phyloP scores from a whole-genome alignment of 345 rosid genomes.

The Punica granatum region DNA sequence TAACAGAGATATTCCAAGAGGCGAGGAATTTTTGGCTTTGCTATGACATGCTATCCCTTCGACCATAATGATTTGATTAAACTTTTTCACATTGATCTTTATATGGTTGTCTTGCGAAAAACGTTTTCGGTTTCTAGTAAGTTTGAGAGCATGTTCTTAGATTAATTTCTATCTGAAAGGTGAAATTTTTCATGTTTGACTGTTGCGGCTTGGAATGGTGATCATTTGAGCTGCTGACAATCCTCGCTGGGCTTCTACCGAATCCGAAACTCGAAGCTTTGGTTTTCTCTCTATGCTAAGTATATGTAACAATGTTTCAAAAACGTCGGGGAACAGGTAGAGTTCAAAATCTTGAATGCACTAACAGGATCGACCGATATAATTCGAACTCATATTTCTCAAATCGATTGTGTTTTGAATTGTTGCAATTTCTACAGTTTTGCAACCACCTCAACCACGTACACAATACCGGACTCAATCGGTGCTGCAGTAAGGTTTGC shows the following conservation, averaged over 20 bases:
- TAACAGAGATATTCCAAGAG: slow-evolving; percentile 19
- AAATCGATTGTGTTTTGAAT: not conserved
- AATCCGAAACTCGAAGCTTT: slow-evolving; percentile 84
- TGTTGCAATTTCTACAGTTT: slow-evolving; percentile 32
- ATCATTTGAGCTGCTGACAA: slow-evolving; percentile 68
- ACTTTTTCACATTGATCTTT: not conserved
- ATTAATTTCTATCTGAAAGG: not conserved
- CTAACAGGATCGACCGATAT: too few species aligned
- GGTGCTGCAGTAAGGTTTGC: slow-evolving; percentile 61
- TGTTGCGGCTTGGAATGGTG: slow-evolving; percentile 48
- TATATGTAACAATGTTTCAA: not conserved
- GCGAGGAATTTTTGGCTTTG: slow-evolving; percentile 31
- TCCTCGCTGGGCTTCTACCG: slow-evolving; percentile 74
- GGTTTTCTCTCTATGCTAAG: slow-evolving; percentile 74
- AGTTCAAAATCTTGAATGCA: not conserved
- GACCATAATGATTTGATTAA: slow-evolving; percentile 40
- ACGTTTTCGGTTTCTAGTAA: too few species aligned
- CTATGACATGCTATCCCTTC: slow-evolving; percentile 47
- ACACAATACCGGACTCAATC: slow-evolving; percentile 48
- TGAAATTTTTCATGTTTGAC: not conserved
- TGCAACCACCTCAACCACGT: slow-evolving; percentile 37
- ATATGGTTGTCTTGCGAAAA: too few species aligned
- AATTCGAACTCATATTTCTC: too few species aligned
- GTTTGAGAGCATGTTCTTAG: too few species aligned
- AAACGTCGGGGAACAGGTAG: not conserved